These are phyloP conservation scores for Wallacemonas rigidus DNA, from an alignment of 208 protist species.

Conservation along the genomic window DNA sequence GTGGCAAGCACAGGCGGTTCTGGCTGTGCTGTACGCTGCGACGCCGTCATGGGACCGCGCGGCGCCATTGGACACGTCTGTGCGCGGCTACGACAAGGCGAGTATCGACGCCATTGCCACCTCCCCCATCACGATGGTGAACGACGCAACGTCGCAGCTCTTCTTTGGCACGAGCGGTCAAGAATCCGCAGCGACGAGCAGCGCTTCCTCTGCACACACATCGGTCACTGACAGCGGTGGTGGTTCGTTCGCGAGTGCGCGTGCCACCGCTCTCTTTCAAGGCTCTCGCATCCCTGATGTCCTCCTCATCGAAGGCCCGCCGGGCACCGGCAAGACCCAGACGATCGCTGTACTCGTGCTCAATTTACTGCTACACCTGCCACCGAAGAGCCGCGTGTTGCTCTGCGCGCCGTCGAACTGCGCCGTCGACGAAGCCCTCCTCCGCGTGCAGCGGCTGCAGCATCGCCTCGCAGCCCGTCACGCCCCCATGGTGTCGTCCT, in stretches of 20 bases:
- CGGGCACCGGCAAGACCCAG: constrained; percentile 92
- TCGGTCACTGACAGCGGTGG: neutral
- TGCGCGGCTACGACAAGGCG: constrained; percentile 4
- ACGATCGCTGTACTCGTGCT: constrained; percentile 73
- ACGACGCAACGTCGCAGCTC: constrained; percentile 6
- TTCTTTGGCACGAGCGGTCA: constrained; percentile 3
- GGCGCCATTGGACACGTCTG: neutral
- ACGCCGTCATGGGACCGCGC: constrained; percentile 44
- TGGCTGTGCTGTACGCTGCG: constrained; percentile 52
- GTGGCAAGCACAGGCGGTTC: constrained; percentile 67
- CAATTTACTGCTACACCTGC: constrained; percentile 67
- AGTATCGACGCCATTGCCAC: neutral
- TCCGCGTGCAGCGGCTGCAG: constrained; percentile 59
- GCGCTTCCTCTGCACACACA: neutral
- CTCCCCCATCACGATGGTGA: constrained; percentile 8
- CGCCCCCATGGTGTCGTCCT: constrained; percentile 6
- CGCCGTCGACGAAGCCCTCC: constrained; percentile 82
- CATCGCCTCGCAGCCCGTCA: constrained; percentile 21
- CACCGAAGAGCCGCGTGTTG: constrained; percentile 43
- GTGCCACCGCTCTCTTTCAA: neutral
- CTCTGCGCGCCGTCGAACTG: constrained; percentile 88
- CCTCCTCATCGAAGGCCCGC: constrained; percentile 85
- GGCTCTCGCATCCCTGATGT: constrained; percentile 38
- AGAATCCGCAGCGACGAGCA: too few relatives aligned
- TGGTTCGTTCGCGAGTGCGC: neutral